Conservation (phyloP, 2,329 filamentous ascomycete genomes). For the Alternaria panax region DNA sequence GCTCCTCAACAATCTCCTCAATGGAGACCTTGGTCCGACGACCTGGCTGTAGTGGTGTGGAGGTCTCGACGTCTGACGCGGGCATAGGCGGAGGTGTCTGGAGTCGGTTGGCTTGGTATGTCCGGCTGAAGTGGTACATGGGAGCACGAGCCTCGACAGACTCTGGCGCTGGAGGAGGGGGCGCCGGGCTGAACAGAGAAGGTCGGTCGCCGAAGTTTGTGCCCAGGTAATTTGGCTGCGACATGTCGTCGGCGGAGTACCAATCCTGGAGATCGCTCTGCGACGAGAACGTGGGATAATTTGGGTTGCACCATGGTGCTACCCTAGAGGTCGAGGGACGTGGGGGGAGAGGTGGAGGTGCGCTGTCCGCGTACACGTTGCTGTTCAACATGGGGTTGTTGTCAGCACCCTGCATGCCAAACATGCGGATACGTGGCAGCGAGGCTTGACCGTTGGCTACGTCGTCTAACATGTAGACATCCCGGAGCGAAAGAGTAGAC, state of each 20-base stretch:
- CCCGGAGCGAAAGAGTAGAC: not conserved
- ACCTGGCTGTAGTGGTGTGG: conserved; percentile 22
- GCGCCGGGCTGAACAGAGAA: conserved; percentile 15
- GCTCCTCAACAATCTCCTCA: conserved; percentile 43
- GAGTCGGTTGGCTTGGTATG: conserved; percentile 16
- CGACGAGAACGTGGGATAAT: conserved; percentile 16
- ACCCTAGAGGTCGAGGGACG: conserved; percentile 22
- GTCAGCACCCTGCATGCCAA: not conserved
- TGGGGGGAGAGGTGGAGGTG: conserved; percentile 28
- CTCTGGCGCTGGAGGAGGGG: conserved; percentile 15
- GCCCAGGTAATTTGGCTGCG: conserved; percentile 10
- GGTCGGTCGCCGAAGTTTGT: conserved; percentile 20
- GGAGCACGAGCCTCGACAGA: not conserved
- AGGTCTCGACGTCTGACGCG: conserved; percentile 10
- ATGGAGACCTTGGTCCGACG: conserved; percentile 42
- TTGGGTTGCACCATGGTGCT: conserved; percentile 12
- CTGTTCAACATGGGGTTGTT: not conserved
- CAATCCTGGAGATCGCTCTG: conserved; percentile 12
- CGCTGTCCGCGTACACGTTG: conserved; percentile 1
- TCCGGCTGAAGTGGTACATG: not conserved
- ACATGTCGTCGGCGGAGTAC: conserved; percentile 12
- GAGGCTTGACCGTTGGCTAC: not conserved
- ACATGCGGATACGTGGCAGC: conserved; percentile 3
- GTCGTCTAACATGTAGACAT: conserved; percentile 4
- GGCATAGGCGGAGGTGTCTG: conserved; percentile 30